Percentiles rank a stretch among this genome's conserved stretches.
Evolutionary conservation across 2,329 filamentous ascomycete species (phyloP).

Genomic region (Ophiostoma triangulosporum): DNA sequence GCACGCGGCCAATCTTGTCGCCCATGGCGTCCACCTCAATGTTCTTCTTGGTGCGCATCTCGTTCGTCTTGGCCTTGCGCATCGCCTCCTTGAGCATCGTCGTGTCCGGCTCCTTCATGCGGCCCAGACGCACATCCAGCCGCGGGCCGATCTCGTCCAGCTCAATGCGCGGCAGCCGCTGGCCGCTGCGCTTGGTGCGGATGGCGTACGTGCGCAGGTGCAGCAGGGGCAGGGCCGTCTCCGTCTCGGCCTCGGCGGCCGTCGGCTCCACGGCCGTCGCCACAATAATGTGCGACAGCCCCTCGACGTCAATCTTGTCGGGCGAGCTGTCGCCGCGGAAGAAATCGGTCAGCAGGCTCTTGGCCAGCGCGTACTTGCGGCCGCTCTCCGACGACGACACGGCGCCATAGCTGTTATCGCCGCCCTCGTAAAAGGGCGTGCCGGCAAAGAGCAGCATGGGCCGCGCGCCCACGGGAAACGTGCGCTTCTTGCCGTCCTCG

Average conservation of each 20-base stretch:
- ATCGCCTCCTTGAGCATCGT: slow-evolving; percentile 78
- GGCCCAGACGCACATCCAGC: slow-evolving; percentile 80
- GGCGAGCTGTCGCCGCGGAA: slow-evolving; percentile 69
- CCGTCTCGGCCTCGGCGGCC: slow-evolving; percentile 16
- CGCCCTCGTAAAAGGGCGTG: slow-evolving; percentile 44
- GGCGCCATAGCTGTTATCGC: slow-evolving; percentile 51
- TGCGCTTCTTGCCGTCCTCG: slow-evolving; percentile 19
- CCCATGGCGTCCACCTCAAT: slow-evolving; percentile 81
- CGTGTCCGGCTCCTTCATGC: slow-evolving; percentile 64
- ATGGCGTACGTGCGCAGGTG: slow-evolving; percentile 75
- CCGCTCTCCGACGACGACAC: slow-evolving; percentile 21
- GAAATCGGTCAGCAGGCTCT: slow-evolving; percentile 77
- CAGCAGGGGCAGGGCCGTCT: slow-evolving; percentile 37
- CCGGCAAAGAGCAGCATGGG: slow-evolving; percentile 78
- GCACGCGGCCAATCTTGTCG: slow-evolving; percentile 90
- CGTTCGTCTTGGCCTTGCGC: slow-evolving; percentile 63
- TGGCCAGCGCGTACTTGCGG: slow-evolving; percentile 59
- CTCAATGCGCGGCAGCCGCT: slow-evolving; percentile 67
- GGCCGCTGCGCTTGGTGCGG: slow-evolving; percentile 71
- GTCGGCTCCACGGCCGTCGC: slow-evolving; percentile 56
- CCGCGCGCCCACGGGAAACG: slow-evolving; percentile 68
- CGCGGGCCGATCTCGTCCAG: slow-evolving; percentile 44
- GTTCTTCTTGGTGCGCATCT: slow-evolving; percentile 90
- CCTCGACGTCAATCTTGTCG: slow-evolving; percentile 83
- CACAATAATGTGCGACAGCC: slow-evolving; percentile 79